Base-by-base conservation (phyloP, 352 stramenopile species). In the Pythium guiyangense region DNA sequence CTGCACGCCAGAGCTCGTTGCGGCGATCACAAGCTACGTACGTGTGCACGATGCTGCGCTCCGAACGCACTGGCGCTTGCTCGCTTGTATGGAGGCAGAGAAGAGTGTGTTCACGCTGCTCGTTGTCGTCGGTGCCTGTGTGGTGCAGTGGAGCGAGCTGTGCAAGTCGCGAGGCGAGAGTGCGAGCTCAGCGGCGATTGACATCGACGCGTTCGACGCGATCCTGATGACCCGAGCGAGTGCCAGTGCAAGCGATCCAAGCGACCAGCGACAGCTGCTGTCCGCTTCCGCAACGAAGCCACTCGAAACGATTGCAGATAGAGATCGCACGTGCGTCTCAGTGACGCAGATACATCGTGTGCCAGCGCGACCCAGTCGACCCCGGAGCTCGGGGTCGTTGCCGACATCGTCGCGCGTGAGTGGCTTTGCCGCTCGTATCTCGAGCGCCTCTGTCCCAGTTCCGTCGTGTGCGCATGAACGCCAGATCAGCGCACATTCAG, bases 161-260 rank as follows among this genome's bases (percentile, higher is more conserved):
- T 71, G 59, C 44, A 67, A 77, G 52, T 52, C 50, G 20, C 56
- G 73, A 43, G 64, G 64, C 2, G 47, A 40, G 12, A 52, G 27
- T 45, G 48, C 34, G 18, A 67, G 54, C 8, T 29, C 59, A 6
- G 47, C 62, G 15, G 53, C 52, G 25, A 71, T 89, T n/a, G 79
- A 89, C 44, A 74, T 89, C n/a, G 74, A 89, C 20, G 71, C 68
- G 15, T 52, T 89, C 6, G 79, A 89, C 25, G 71, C 60, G 14
- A 71, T 89, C 44, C 64, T 87, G 9, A 37, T 63, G 54, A 56
- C 14, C 5, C 27, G n/a, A 6, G 42, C 46, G 26, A 48, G 18
- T 15, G 17, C n/a, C n/a, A 43, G 18, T 45, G 22, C 11, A 2
- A 15, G 31, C 31, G 11, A 35, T 35, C 1, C 31, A 35, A 35